These are phyloP conservation scores for Schizochytrium sp. DNA, from an alignment of 108 stramenopile species.

Conservation along the genomic window DNA sequence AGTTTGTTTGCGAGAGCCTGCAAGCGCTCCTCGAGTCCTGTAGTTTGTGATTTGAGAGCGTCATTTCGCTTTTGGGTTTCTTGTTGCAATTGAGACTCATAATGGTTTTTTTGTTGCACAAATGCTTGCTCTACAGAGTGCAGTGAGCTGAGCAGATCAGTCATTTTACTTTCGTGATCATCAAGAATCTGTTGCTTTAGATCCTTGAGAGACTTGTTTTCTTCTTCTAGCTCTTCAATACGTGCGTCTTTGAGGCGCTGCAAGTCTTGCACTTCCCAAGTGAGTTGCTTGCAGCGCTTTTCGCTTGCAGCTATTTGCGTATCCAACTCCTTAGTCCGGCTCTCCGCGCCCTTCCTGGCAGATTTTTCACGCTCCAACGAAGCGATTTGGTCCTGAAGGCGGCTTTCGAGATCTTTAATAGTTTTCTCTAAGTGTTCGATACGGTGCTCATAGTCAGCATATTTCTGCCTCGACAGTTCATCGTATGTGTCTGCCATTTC, in stretches of 20 bases:
- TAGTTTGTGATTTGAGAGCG: neutral
- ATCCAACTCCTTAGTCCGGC: constrained; percentile 37
- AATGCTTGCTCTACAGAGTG: constrained; percentile 68
- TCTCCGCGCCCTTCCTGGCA: constrained; percentile 24
- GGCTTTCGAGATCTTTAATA: constrained; percentile 28
- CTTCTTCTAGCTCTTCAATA: constrained; percentile 6
- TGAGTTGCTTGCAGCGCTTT: constrained; percentile 59
- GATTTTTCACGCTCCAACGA: neutral
- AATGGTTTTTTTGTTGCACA: constrained; percentile 66
- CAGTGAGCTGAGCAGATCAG: constrained; percentile 65
- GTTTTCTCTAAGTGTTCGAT: neutral
- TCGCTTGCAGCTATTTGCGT: constrained; percentile 23
- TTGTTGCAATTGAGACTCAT: neutral
- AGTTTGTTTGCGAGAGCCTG: constrained; percentile 15
- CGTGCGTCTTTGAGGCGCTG: constrained; percentile 59
- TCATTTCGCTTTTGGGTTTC: neutral
- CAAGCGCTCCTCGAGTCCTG: constrained; percentile 6
- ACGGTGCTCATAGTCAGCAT: constrained; percentile 60
- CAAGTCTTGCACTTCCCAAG: constrained; percentile 66
- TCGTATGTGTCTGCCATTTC: constrained; percentile 69
- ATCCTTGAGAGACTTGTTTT: constrained; percentile 3
- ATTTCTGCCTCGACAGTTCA: constrained; percentile 63
- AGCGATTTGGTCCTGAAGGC: constrained; percentile 26
- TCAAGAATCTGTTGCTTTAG: constrained; percentile 48
- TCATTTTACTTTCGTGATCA: constrained; percentile 63